A percentile compares a stretch with the other conserved stretches of the same genome.
phyloP scores from a whole-genome alignment of 176 grass and related monocot genomes.

The Stipa capillata region DNA sequence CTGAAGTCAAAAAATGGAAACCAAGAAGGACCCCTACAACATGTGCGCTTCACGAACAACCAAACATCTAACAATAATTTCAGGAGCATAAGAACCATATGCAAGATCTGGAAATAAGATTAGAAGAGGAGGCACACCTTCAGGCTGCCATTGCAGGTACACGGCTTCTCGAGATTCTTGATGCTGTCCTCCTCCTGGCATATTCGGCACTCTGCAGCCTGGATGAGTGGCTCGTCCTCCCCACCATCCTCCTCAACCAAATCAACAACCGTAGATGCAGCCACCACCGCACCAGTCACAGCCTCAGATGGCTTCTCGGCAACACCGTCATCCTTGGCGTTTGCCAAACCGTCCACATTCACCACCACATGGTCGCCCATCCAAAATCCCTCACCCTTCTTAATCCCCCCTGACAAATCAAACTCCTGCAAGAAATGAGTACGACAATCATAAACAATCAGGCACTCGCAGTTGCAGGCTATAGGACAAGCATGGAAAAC shows the following conservation, averaged over 20 bases:
- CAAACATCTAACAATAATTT: background rate
- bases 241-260: conserved; percentile 5
- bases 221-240: conserved; percentile 70
- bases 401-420: background rate
- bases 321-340: background rate
- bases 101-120: background rate
- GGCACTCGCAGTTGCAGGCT: background rate
- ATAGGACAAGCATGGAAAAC: background rate
- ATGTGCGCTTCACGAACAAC: background rate
- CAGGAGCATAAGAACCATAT: background rate
- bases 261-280: conserved; percentile 3
- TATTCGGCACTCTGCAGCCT: conserved; percentile 77
- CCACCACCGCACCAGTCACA: background rate
- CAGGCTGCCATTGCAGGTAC: conserved; percentile 84
- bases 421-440: conserved; percentile 7
- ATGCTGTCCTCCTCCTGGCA: conserved; percentile 89
- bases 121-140: conserved; percentile 41
- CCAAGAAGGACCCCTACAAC: rapidly evolving
- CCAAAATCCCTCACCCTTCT: too few species aligned
- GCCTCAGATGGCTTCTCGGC: background rate
- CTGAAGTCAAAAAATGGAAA: background rate
- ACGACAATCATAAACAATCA: background rate
- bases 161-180: conserved; percentile 82
- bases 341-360: conserved; percentile 48
- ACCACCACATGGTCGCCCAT: conserved; percentile 94